phyloP scores from a whole-genome alignment of 164 flowering plant species.

The Chimonanthus praecox region DNA sequence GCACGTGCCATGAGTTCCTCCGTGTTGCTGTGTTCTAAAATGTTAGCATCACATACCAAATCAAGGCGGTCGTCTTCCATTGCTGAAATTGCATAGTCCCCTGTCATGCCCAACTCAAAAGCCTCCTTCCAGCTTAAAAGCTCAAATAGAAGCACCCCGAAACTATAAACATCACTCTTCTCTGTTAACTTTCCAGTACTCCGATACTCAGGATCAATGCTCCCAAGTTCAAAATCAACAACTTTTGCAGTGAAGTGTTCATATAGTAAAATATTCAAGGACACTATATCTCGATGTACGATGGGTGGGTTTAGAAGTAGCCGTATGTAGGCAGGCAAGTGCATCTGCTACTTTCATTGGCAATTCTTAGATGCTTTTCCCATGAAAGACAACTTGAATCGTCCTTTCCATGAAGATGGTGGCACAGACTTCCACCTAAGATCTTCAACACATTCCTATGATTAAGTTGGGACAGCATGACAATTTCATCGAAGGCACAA shows the following conservation, averaged over 20 bases:
- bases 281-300: constrained; percentile 31
- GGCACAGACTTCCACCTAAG: no score
- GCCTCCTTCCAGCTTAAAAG: constrained; percentile 47
- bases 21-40: not conserved
- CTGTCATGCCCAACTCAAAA: not conserved
- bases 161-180: no score
- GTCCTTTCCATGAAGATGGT: no score
- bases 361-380: no score
- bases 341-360: constrained; percentile 38
- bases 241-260: constrained; percentile 42
- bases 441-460: no score
- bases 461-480: no score
- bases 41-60: not conserved
- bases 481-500: no score
- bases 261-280: constrained; percentile 47
- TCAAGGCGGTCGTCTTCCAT: constrained; percentile 17
- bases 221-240: constrained; percentile 14
- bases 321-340: constrained; percentile 41
- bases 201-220: not conserved
- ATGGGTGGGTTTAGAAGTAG: constrained; percentile 36
- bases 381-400: no score
- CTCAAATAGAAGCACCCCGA: constrained; percentile 6
- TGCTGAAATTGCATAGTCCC: not conserved
- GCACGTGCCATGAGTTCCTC: not conserved
- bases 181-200: constrained; percentile 28